A percentile compares a stretch with the other conserved stretches of the same genome.
Evolutionary conservation across 1,284 basidiomycete species (phyloP).

Genomic region (Apiotrichum domesticum): DNA sequence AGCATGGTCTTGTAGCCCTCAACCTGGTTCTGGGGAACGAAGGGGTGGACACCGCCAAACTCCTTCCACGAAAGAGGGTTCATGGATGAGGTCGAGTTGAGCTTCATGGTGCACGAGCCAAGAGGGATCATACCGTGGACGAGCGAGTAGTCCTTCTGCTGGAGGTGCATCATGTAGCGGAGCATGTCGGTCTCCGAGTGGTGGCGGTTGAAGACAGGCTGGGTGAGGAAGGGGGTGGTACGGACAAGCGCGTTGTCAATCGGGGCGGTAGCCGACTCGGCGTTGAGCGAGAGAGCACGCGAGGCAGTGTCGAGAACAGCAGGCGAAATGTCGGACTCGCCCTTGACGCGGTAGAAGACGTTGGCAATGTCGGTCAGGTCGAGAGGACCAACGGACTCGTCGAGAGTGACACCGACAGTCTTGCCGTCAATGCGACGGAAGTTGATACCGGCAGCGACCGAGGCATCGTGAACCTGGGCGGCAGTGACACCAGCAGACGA

Average conservation of each 20-base stretch:
- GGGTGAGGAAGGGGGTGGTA: conserved; percentile 68
- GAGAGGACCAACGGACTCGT: conserved; percentile 75
- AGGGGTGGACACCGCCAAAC: conserved; percentile 84
- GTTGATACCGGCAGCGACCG: conserved; percentile 69
- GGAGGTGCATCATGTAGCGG: conserved; percentile 88
- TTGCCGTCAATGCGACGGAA: conserved; percentile 71
- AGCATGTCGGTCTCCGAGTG: conserved; percentile 98
- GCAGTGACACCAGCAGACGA: conserved; percentile 53
- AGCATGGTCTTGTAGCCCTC: conserved; percentile 80
- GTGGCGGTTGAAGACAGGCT: conserved; percentile 89
- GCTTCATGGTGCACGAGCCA: conserved; percentile 94
- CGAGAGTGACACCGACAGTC: conserved; percentile 81
- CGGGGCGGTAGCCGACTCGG: conserved; percentile 48
- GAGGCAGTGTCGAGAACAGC: conserved; percentile 44
- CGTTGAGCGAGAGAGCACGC: conserved; percentile 29
- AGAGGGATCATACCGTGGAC: conserved; percentile 96
- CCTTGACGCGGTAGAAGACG: conserved; percentile 60
- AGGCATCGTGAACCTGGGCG: conserved; percentile 63
- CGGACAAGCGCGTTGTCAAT: conserved; percentile 55
- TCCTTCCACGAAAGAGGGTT: conserved; percentile 91
- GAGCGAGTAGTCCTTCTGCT: conserved; percentile 89
- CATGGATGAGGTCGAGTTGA: conserved; percentile 96
- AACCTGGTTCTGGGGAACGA: conserved; percentile 84
- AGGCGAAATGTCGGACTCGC: conserved; percentile 41
- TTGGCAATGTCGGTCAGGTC: conserved; percentile 75